A percentile compares a stretch with the other conserved stretches of the same genome.
Evolutionary conservation across 495 filamentous ascomycete species (phyloP).

Genomic region (Aspergillus asperescens): DNA sequence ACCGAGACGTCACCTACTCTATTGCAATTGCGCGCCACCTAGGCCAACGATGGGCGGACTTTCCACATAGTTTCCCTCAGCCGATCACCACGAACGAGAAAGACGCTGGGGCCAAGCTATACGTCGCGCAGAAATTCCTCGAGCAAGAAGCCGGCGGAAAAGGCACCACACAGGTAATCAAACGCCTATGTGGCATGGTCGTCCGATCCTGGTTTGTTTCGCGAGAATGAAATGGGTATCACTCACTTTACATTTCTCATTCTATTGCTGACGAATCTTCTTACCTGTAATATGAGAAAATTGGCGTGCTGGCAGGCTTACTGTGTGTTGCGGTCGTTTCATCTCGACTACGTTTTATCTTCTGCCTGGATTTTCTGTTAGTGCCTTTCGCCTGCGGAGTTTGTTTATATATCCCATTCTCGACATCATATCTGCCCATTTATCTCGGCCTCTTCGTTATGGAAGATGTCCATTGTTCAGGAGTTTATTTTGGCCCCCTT

Average conservation of each 20-base stretch:
- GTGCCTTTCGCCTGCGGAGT: not conserved
- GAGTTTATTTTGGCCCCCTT: constrained; percentile 16
- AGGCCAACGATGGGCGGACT: constrained; percentile 61
- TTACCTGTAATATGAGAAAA: constrained; percentile 24
- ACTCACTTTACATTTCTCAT: constrained; percentile 1
- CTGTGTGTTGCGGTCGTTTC: constrained; percentile 12
- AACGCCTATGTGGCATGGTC: constrained; percentile 70
- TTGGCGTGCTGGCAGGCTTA: constrained; percentile 17
- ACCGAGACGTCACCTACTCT: constrained; percentile 88
- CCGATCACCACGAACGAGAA: constrained; percentile 61
- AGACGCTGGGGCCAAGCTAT: constrained; percentile 65
- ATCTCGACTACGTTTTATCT: constrained; percentile 16
- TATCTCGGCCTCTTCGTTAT: not conserved
- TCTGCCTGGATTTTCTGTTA: not conserved
- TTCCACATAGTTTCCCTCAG: constrained; percentile 52
- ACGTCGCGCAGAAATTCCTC: constrained; percentile 77
- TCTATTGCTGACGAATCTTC: constrained; percentile 10
- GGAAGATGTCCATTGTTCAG: constrained; percentile 14
- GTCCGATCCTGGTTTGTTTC: constrained; percentile 50
- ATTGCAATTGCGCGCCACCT: constrained; percentile 74
- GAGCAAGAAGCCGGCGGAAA: constrained; percentile 63
- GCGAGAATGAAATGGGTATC: constrained; percentile 27
- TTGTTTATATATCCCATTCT: constrained; percentile 6
- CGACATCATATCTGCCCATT: constrained; percentile 1
- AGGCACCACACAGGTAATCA: constrained; percentile 76